Evolutionary conservation across 164 flowering plant genomes (phyloP).

Genomic region (Aristolochia californica): DNA sequence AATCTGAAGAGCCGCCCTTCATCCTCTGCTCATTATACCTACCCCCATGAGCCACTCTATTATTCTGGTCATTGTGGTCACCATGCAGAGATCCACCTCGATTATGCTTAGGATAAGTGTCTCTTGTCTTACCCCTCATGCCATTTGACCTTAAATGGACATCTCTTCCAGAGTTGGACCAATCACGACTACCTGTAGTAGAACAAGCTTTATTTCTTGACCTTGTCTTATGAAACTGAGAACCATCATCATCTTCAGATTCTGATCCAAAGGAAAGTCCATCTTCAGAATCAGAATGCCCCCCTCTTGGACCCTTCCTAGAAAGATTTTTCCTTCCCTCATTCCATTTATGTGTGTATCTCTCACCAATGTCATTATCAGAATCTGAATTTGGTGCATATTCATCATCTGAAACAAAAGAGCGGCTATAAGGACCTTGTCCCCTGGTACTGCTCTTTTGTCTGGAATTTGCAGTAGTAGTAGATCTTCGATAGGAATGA

Average conservation of each 20-base stretch:
- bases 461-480: constrained; percentile 44
- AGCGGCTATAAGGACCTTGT: constrained; percentile 22
- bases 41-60: neutral
- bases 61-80: constrained; percentile 1
- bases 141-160: constrained; percentile 10
- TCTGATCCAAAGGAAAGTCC: constrained; percentile 29
- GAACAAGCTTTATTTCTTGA: constrained; percentile 17
- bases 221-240: constrained; percentile 14
- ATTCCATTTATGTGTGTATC: constrained; percentile 13
- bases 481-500: constrained; percentile 55
- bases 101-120: constrained; percentile 13
- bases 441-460: constrained; percentile 25
- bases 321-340: constrained; percentile 16
- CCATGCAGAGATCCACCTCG: constrained; percentile 17
- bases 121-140: constrained; percentile 13
- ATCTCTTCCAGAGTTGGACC: constrained; percentile 10
- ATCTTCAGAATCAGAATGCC: constrained; percentile 23
- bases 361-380: constrained; percentile 28
- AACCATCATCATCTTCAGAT: constrained; percentile 24
- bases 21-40: constrained; percentile 8
- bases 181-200: constrained; percentile 17
- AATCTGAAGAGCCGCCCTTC: constrained; percentile 5
- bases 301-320: constrained; percentile 15
- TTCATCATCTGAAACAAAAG: constrained; percentile 49
- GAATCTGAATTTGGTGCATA: constrained; percentile 29